Conservation (phyloP, 805 yeast species). For the Yarrowia phangngaensis region DNA sequence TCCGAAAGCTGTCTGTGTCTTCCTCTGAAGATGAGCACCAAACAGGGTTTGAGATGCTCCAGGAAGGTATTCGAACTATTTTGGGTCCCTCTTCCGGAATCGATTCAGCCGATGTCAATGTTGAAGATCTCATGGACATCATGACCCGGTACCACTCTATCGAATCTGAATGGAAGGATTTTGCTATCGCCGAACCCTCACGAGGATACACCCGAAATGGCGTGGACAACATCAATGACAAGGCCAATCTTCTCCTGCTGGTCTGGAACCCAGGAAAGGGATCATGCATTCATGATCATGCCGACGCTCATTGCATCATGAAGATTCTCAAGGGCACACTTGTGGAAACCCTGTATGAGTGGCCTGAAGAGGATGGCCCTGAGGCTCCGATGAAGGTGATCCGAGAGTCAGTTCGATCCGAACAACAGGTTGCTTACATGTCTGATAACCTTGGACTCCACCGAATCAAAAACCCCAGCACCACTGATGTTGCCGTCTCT, state of each 20-base stretch:
- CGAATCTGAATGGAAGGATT: slow-evolving; percentile 55
- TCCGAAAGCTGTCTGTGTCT: slow-evolving; percentile 14
- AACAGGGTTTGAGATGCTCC: slow-evolving; percentile 37
- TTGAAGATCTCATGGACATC: slow-evolving; percentile 44
- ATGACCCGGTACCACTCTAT: slow-evolving; percentile 50
- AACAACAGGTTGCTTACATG: slow-evolving; percentile 56
- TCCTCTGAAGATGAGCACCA: slow-evolving; percentile 19
- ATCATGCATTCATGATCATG: slow-evolving; percentile 69
- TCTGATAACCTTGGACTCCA: slow-evolving; percentile 65
- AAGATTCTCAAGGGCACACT: slow-evolving; percentile 60
- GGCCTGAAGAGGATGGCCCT: slow-evolving; percentile 40
- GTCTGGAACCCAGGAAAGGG: slow-evolving; percentile 69
- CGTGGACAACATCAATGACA: slow-evolving; percentile 62
- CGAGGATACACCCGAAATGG: slow-evolving; percentile 64
- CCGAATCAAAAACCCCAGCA: slow-evolving; percentile 50
- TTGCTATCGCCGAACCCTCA: slow-evolving; percentile 51
- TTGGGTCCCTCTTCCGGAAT: slow-evolving; percentile 42
- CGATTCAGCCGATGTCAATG: slow-evolving; percentile 51
- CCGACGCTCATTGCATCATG: slow-evolving; percentile 72
- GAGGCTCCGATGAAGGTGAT: slow-evolving; percentile 35
- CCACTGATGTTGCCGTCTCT: slow-evolving; percentile 50
- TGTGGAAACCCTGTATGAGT: slow-evolving; percentile 53
- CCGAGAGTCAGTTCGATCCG: slow-evolving; percentile 35
- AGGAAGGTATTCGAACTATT: slow-evolving; percentile 38
- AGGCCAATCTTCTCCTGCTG: slow-evolving; percentile 61